Evolutionary conservation across 2,329 filamentous ascomycete species (phyloP).

Genomic region (Chaetomiaceae sp.): DNA sequence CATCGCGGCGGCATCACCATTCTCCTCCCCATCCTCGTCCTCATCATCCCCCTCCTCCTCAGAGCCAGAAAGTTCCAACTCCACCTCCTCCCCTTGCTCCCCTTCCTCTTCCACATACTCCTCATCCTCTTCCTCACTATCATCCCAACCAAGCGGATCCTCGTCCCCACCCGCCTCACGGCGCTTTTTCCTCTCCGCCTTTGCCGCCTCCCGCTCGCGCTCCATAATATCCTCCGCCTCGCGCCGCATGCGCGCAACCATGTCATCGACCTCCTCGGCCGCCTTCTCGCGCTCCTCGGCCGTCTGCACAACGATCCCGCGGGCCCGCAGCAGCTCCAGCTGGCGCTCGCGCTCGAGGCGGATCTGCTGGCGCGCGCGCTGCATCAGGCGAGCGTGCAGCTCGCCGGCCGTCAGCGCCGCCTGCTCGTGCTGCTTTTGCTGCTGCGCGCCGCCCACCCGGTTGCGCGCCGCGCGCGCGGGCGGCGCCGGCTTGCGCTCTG

Average conservation of each 20-base stretch:
- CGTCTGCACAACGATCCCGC: constrained; percentile 76
- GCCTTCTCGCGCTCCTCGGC: constrained; percentile 79
- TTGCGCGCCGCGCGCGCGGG: constrained; percentile 20
- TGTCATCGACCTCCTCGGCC: constrained; percentile 79
- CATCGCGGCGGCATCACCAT: constrained; percentile 8
- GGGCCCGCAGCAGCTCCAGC: constrained; percentile 68
- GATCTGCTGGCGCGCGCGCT: constrained; percentile 74
- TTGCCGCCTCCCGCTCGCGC: constrained; percentile 67
- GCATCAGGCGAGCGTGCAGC: constrained; percentile 61
- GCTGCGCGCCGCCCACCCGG: constrained; percentile 32
- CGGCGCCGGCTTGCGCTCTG: constrained; percentile 43
- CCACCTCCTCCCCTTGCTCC: constrained; percentile 18
- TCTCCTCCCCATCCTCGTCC: constrained; percentile 27
- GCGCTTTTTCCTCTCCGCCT: constrained; percentile 50
- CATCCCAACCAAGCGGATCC: constrained; percentile 51
- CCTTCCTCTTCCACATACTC: constrained; percentile 34
- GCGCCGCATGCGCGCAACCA: constrained; percentile 75
- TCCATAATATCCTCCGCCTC: constrained; percentile 76
- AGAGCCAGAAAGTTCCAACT: constrained; percentile 20
- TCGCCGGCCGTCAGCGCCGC: constrained; percentile 61
- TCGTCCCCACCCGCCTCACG: constrained; percentile 37
- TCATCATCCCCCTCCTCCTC: constrained; percentile 26
- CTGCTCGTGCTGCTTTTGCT: constrained; percentile 13
- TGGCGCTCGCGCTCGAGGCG: constrained; percentile 69
- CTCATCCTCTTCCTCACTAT: constrained; percentile 44